Evolutionary conservation across 768 basidiomycete species (phyloP).

Genomic region (Glaciozyma martinii): DNA sequence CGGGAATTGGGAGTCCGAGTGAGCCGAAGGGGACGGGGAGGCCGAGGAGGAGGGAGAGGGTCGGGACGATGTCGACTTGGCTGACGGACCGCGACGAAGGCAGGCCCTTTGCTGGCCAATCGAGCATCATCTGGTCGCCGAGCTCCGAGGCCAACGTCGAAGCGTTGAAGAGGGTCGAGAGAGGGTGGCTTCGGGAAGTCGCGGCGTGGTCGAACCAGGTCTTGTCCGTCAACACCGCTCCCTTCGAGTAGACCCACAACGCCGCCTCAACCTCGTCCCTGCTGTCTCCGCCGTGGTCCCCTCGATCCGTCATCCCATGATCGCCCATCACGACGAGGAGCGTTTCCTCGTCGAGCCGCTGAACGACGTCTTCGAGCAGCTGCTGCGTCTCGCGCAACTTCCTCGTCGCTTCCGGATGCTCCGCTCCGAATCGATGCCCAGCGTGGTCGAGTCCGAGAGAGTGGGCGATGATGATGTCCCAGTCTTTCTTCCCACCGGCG

Average conservation of each 20-base stretch:
- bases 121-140: slow-evolving; percentile 21
- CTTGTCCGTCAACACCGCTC: slow-evolving; percentile 36
- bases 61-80: slow-evolving; percentile 88
- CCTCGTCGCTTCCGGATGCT: slow-evolving; percentile 70
- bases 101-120: slow-evolving; percentile 16
- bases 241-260: slow-evolving; percentile 67
- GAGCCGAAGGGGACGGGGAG: slow-evolving; percentile 93
- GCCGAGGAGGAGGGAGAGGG: slow-evolving; percentile 78
- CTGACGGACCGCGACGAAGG: slow-evolving; percentile 54
- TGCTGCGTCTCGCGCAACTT: slow-evolving; percentile 84
- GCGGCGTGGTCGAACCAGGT: slow-evolving; percentile 48
- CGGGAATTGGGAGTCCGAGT: slow-evolving; percentile 82
- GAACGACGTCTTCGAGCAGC: slow-evolving; percentile 64
- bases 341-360: slow-evolving; percentile 64
- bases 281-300: slow-evolving; percentile 92
- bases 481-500: slow-evolving; percentile 43
- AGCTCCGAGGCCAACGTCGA: slow-evolving; percentile 31
- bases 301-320: slow-evolving; percentile 91
- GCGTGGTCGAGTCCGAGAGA: slow-evolving; percentile 94
- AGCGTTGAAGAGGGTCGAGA: slow-evolving; percentile 1
- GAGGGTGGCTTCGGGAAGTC: slow-evolving; percentile 31
- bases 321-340: slow-evolving; percentile 86
- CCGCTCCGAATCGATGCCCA: slow-evolving; percentile 87
- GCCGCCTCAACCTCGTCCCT: slow-evolving; percentile 72
- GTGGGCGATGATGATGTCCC: slow-evolving; percentile 86